Base-by-base conservation (phyloP, 495 filamentous ascomycete genomes). In the Cairneyella variabilis region DNA sequence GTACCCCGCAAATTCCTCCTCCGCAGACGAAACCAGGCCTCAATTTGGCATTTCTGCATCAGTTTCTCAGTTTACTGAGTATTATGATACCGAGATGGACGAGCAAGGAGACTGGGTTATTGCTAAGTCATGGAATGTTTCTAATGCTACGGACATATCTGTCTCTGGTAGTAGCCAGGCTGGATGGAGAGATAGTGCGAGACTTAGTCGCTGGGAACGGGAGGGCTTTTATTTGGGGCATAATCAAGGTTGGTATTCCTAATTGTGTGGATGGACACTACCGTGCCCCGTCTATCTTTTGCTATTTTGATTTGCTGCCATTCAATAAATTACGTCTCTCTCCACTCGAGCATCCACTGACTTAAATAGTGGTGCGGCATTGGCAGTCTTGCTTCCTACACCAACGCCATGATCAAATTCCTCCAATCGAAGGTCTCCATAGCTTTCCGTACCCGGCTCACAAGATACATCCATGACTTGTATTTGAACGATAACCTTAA, bases 371-470 rank as follows among this genome's bases (percentile, higher is more conserved):
- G 77, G 77, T 78, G 75, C 55, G 78, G 78, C 1, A 67, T 77
- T 32, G 82, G 83, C 38, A 78, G 76, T 36, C 79, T 96, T 58
- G 89, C 88, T 16, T 91, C 89, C 0, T 95, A 95, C 64, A 95
- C 89, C 32, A 97, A 97, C 66, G 89, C 90, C 32, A 92, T 90
- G 85, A 97, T 99, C 71, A 97, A 97, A 69, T 99, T 91, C 70
- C 79, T 99, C 48, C 92, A 99, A 65, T 89, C 89, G 43, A 99
- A 99, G 74, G 89, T 97, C 42, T 95, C 91, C 12, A 99, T 99
- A 52, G 90, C 95, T 39, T 99, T 99, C 78, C 88, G 95, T 30
- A 99, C 95, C 7, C 84, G 95, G 1, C 73, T 99, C 22, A 99
- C 95, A 16, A 76, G 95, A 56, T 99, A 99, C 65, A 96, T 99